These are phyloP conservation scores for Dipteronia dyeriana DNA, from an alignment of 345 rosid species.

Conservation along the genomic window DNA sequence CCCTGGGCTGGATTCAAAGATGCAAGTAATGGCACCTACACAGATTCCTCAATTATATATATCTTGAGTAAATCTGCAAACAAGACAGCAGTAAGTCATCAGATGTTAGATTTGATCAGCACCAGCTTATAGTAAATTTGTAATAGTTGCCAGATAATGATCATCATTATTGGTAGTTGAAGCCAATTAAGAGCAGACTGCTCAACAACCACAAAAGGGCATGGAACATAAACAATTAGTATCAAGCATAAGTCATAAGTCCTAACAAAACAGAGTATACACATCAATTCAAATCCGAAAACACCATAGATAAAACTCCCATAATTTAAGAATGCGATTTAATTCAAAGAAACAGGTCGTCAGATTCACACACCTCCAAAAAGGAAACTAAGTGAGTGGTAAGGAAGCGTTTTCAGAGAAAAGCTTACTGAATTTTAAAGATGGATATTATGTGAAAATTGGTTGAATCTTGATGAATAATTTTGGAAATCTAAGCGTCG, in stretches of 20 bases:
- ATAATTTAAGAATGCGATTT: too few relatives aligned
- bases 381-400: too few relatives aligned
- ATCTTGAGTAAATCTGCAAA: conserved; percentile 20
- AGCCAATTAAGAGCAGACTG: not conserved
- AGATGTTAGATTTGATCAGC: not conserved
- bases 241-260: not conserved
- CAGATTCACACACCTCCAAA: too few relatives aligned
- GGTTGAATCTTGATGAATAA: not conserved
- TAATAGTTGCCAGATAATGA: not conserved
- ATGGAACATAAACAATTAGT: not conserved
- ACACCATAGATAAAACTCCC: not conserved
- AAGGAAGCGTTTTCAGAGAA: too few relatives aligned
- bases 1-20: not conserved
- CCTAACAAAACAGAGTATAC: not conserved
- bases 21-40: conserved; percentile 15
- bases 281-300: not conserved
- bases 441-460: not conserved
- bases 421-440: too few relatives aligned
- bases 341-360: too few relatives aligned
- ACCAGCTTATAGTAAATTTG: not conserved
- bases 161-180: not conserved
- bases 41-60: conserved; percentile 7
- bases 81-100: not conserved
- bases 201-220: not conserved
- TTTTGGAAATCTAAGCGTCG: not conserved